Percentiles rank a stretch among this genome's conserved stretches.
Conservation (phyloP, 2,329 filamentous ascomycete genomes). For the Penicillium sp. region DNA sequence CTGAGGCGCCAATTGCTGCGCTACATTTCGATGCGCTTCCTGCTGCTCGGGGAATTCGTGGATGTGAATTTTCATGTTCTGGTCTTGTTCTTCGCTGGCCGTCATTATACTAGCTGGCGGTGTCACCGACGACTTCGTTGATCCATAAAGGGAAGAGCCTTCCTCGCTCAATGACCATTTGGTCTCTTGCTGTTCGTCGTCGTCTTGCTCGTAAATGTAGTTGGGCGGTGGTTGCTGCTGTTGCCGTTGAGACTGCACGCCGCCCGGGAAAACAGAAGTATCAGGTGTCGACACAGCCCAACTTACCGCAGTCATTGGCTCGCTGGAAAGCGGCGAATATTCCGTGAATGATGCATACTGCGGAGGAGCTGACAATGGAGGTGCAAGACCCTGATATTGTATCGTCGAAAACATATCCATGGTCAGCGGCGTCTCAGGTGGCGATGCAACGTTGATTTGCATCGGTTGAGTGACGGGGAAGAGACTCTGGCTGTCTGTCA, state of each 20-base stretch:
- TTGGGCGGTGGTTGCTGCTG: slow-evolving; percentile 30
- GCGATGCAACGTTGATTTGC: slow-evolving; percentile 41
- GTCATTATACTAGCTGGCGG: slow-evolving; percentile 20
- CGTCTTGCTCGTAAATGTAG: slow-evolving; percentile 35
- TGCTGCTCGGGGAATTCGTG: slow-evolving; percentile 44
- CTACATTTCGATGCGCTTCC: slow-evolving; percentile 38
- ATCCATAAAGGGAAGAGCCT: slow-evolving; percentile 28
- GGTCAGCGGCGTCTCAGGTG: slow-evolving; percentile 41
- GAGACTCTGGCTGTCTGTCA: slow-evolving; percentile 23
- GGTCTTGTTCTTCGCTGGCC: slow-evolving; percentile 16
- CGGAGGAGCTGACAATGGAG: slow-evolving; percentile 41
- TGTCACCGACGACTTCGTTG: slow-evolving; percentile 28
- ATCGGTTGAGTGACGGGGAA: slow-evolving; percentile 38
- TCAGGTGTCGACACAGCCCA: slow-evolving; percentile 45
- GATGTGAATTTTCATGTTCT: slow-evolving; percentile 39
- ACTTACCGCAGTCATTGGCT: slow-evolving; percentile 36
- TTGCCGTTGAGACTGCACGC: slow-evolving; percentile 24
- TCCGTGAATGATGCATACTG: slow-evolving; percentile 42
- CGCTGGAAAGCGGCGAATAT: slow-evolving; percentile 35
- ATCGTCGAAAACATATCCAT: slow-evolving; percentile 36
- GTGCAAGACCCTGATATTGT: slow-evolving; percentile 33
- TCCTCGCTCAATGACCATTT: slow-evolving; percentile 28
- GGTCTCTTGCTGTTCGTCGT: slow-evolving; percentile 24
- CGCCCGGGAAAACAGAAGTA: slow-evolving; percentile 27
- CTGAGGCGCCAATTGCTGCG: slow-evolving; percentile 40